Evolutionary conservation across 495 filamentous ascomycete genomes (phyloP).

Genomic region (Aspergillus cristatus): DNA sequence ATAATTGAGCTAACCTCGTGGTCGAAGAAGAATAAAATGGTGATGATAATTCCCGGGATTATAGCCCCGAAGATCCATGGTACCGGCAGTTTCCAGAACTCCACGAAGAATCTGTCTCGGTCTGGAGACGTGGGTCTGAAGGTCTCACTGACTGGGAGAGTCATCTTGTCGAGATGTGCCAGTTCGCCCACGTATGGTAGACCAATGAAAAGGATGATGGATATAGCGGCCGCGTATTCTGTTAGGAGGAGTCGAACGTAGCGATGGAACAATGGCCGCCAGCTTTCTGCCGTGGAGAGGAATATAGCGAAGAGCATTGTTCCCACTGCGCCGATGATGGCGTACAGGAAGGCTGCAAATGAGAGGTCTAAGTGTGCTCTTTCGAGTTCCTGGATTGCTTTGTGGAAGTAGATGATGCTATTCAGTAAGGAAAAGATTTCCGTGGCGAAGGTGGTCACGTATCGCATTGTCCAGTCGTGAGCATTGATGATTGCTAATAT

Average conservation of each 20-base stretch:
- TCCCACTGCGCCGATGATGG: slow-evolving; percentile 58
- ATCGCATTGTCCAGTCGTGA: slow-evolving; percentile 70
- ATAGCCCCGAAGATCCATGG: slow-evolving; percentile 57
- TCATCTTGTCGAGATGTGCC: slow-evolving; percentile 50
- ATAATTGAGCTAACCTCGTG: slow-evolving; percentile 71
- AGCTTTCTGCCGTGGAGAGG: slow-evolving; percentile 53
- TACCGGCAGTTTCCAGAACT: slow-evolving; percentile 56
- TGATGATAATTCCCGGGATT: slow-evolving; percentile 58
- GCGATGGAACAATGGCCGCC: slow-evolving; percentile 57
- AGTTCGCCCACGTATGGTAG: slow-evolving; percentile 60
- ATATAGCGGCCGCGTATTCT: slow-evolving; percentile 65
- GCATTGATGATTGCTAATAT: slow-evolving; percentile 63
- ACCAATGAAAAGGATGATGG: slow-evolving; percentile 59
- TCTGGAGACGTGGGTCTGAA: slow-evolving; percentile 52
- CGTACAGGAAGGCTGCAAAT: slow-evolving; percentile 62
- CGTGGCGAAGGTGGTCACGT: slow-evolving; percentile 62
- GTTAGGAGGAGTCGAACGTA: slow-evolving; percentile 56
- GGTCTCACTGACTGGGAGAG: slow-evolving; percentile 46
- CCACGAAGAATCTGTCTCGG: slow-evolving; percentile 50
- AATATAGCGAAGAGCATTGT: slow-evolving; percentile 61
- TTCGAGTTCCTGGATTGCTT: slow-evolving; percentile 60
- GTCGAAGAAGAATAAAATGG: slow-evolving; percentile 64
- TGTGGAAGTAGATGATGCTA: slow-evolving; percentile 68
- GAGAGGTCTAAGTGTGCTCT: slow-evolving; percentile 48
- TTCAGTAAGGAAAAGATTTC: slow-evolving; percentile 66